Evolutionary conservation across 176 grass and related monocot genomes (phyloP), one percentile per base, ranked within the genome.

Genomic region (Chrysopogon serrulatus): DNA sequence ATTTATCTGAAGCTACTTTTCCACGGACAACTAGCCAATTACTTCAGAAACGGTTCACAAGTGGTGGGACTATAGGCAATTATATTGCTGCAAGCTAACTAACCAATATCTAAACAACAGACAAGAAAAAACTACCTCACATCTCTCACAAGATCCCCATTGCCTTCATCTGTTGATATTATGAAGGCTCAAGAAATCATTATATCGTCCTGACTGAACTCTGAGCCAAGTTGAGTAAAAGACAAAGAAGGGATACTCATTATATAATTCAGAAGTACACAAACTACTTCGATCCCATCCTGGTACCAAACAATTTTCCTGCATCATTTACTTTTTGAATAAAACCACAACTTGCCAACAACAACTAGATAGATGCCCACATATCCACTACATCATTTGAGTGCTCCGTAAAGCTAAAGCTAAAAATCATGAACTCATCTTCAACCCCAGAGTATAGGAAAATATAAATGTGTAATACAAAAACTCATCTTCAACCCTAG

Each of bases 1-100:
- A 75, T 40, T 78, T 62, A 83, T 63, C 62, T 47, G 11, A 73
- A 65, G 76, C 31, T 57, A 81, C 7, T 67, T 63, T 66, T 69
- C 72, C 8, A 71, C 12, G 19, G 16, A 77, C 2, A 78, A 71
- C 35, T 79, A 59, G 34, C 8, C 7, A 68, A 51, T 42, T 35
- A 73, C 47, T 37, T 72, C 54, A 49, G 27, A 36, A 48, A 68
- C 13, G 34, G 61, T 86, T 73, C 64, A 45, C 59, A 84, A 44
- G 44, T 21, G 5, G 68, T 23, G 1, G 8, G 43, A 44, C 45
- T 41, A 39, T 59, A 47, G 41, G 65, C 18, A 68, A 68, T 31
- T 63, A n/a, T 30, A 11, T 54, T 53, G 27, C 19, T 40, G 18
- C 62, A 51, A 60, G 11, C 42, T 32, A 86, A 47, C 7, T 42